These are phyloP conservation scores for Dactylellina cionopaga DNA, from an alignment of 2,329 filamentous ascomycete species.

Conservation along the genomic window DNA sequence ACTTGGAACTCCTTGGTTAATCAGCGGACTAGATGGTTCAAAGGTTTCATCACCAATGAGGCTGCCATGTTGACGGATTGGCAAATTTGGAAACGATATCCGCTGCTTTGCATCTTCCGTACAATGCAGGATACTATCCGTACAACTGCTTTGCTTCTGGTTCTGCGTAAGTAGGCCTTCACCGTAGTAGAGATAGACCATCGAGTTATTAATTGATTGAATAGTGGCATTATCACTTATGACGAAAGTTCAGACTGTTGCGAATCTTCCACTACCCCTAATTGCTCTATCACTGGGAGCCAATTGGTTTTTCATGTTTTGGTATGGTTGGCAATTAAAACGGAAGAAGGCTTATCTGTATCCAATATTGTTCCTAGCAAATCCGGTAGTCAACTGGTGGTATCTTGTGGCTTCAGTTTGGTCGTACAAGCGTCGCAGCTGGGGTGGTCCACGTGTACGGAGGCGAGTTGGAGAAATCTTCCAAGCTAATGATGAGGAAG, in stretches of 20 bases:
- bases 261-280: slow-evolving; percentile 87
- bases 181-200: neutral
- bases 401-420: slow-evolving; percentile 76
- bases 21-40: slow-evolving; percentile 94
- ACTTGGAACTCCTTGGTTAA: slow-evolving; percentile 86
- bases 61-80: slow-evolving; percentile 97
- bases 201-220: slow-evolving; percentile 64
- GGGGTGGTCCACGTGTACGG: slow-evolving; percentile 82
- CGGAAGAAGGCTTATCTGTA: slow-evolving; percentile 96
- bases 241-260: slow-evolving; percentile 80
- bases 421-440: slow-evolving; percentile 75
- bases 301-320: slow-evolving; percentile 95
- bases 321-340: slow-evolving; percentile 86
- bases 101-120: slow-evolving; percentile 82
- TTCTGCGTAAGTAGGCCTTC: slow-evolving; percentile 14
- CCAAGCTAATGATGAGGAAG: slow-evolving; percentile 11
- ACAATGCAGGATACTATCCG: slow-evolving; percentile 97
- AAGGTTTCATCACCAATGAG: slow-evolving; percentile 97
- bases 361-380: slow-evolving; percentile 92
- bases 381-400: slow-evolving; percentile 97
- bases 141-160: slow-evolving; percentile 87
- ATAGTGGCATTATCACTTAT: slow-evolving; percentile 88
- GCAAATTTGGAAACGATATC: slow-evolving; percentile 89
- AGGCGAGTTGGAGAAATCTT: neutral
- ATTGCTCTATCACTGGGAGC: slow-evolving; percentile 90